A percentile compares a stretch with the other conserved stretches of the same genome.
These are phyloP conservation scores for Puccinia horiana DNA, from an alignment of 1,284 basidiomycete genomes.

Conservation along the genomic window DNA sequence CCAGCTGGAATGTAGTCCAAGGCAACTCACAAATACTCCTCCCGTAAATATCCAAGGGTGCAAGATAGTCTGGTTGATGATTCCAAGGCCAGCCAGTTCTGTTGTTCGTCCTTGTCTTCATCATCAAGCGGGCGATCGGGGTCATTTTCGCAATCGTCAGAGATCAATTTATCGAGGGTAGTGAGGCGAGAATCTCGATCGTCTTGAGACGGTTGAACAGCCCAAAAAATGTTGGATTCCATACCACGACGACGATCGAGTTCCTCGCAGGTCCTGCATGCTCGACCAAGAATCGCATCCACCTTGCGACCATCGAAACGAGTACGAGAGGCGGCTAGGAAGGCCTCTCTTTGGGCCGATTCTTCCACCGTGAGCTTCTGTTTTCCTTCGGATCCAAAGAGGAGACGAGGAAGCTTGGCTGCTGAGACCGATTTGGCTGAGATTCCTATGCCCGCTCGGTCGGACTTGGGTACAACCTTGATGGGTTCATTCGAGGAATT, in stretches of 20 bases:
- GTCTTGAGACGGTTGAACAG: background rate
- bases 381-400: background rate
- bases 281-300: constrained; percentile 1
- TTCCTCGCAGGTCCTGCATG: constrained; percentile 41
- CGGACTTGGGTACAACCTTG: constrained; percentile 6
- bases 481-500: constrained; percentile 23
- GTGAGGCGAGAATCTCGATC: background rate
- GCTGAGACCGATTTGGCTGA: background rate
- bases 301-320: constrained; percentile 39
- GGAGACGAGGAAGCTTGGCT: background rate
- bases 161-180: background rate
- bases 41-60: constrained; percentile 32
- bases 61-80: constrained; percentile 25
- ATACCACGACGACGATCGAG: constrained; percentile 36
- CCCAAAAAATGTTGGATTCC: constrained; percentile 42
- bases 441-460: constrained; percentile 9
- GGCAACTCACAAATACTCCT: constrained; percentile 34
- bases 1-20: background rate
- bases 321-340: constrained; percentile 13
- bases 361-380: constrained; percentile 23
- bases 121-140: background rate
- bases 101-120: constrained; percentile 20
- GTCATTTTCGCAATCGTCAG: background rate
- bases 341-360: background rate
- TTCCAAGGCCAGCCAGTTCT: constrained; percentile 38